phyloP scores from a whole-genome alignment of 2,329 filamentous ascomycete species.

The Cercospora zeina region DNA sequence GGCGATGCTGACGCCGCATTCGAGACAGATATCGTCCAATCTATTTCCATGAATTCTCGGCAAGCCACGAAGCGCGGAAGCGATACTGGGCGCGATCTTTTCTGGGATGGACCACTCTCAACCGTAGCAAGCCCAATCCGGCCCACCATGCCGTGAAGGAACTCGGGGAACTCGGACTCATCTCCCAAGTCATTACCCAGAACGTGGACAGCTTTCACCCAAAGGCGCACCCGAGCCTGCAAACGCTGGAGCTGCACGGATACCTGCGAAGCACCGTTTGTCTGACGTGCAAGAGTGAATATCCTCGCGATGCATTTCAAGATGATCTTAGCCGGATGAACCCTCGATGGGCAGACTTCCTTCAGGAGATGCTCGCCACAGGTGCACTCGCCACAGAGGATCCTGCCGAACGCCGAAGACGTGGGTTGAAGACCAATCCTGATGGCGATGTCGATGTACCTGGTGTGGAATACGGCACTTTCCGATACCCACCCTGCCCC shows the following conservation, averaged over 20 bases:
- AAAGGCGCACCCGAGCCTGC: conserved; percentile 69
- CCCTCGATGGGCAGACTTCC: conserved; percentile 78
- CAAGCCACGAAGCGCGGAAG: conserved; percentile 79
- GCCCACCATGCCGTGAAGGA: conserved; percentile 75
- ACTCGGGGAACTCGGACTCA: conserved; percentile 69
- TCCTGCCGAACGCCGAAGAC: conserved; percentile 64
- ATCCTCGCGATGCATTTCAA: conserved; percentile 74
- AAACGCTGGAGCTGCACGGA: conserved; percentile 85
- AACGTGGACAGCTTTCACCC: conserved; percentile 96
- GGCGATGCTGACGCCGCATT: neutral
- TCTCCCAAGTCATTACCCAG: conserved; percentile 82
- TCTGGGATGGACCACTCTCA: conserved; percentile 82
- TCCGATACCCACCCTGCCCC: conserved; percentile 88
- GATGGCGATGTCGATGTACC: conserved; percentile 94
- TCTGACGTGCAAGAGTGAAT: conserved; percentile 71
- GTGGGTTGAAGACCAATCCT: conserved; percentile 80
- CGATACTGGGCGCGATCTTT: conserved; percentile 96
- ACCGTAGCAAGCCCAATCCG: conserved; percentile 75
- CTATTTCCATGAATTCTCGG: conserved; percentile 86
- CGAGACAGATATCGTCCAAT: conserved; percentile 71
- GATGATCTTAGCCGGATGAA: conserved; percentile 73
- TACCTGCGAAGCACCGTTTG: conserved; percentile 82
- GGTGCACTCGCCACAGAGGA: conserved; percentile 79
- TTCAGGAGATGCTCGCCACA: conserved; percentile 68
- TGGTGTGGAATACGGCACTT: conserved; percentile 81